Base-by-base conservation (phyloP, 2,329 filamentous ascomycete genomes). In the Lachnellula cervina region DNA sequence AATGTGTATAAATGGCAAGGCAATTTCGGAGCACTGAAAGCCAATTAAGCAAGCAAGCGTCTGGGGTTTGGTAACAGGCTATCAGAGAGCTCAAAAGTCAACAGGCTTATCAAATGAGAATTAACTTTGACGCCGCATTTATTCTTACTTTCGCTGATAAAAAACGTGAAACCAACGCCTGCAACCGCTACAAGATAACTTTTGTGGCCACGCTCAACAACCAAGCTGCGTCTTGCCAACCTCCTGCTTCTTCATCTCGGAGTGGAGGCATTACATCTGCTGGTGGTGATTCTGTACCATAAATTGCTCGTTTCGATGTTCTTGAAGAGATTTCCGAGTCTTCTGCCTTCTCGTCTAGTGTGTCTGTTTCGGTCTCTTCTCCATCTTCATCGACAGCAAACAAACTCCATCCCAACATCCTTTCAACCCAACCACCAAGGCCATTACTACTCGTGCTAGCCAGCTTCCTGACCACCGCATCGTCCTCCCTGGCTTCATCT, bases 221-320 rank as follows among this genome's bases (percentile, higher is more conserved):
- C 85, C 84, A 88, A 16, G 83, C 83, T 25, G 83, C 84, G 69
- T 88, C 85, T 56, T 81, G 77, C 84, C 84, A 87, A 8, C 79
- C 79, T 16, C 81, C 82, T 44, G 81, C 78, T 51, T 86, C 77
- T 8, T 76, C 72, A 43, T 76, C 77, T 50, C 74, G 73, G 9
- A 76, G 73, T 34, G 66, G 80, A 66, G 76, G 75, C 40, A 84
- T 71, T 9, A 70, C 70, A 49, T 80, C 77, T 48, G 77, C 73
- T 0, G 74, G 67, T 74, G 70, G 49, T 25, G 64, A 52, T 28
- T 69, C 66, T 19, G 55, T 58, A 28, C 59, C 57, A 28, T 65
- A 59, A 25, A 66, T 48, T 48, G 47, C 59, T 37, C 51, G 56
- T 37, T 55, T 62, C 17, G 59, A 64, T 42, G 60, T 54, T n/a